Percentiles rank a stretch among this genome's conserved stretches.
Evolutionary conservation across 768 basidiomycete genomes (phyloP).

Genomic region (Suillus discolor): DNA sequence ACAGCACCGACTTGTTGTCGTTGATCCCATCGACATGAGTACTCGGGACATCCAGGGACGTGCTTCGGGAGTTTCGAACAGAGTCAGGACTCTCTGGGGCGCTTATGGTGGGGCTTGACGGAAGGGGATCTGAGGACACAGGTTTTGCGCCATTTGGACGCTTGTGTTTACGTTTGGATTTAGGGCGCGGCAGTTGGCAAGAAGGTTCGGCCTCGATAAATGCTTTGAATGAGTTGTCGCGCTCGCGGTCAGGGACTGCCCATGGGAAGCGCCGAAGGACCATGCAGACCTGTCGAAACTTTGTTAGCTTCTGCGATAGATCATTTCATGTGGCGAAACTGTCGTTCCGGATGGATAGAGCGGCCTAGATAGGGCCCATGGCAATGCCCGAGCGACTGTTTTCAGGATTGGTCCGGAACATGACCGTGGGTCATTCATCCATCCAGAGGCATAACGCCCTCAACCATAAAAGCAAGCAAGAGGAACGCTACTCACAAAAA

Average conservation of each 20-base stretch:
- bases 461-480: background rate
- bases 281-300: conserved; percentile 67
- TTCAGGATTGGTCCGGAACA: background rate
- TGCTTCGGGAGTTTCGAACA: background rate
- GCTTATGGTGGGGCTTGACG: conserved; percentile 15
- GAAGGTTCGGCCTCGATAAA: conserved; percentile 95
- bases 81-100: conserved; percentile 14
- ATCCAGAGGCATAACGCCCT: background rate
- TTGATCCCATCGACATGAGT: conserved; percentile 4
- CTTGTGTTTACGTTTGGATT: background rate
- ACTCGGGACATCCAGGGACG: background rate
- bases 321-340: background rate
- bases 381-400: background rate
- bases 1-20: conserved; percentile 19
- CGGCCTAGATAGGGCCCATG: background rate
- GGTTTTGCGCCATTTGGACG: conserved; percentile 11
- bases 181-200: conserved; percentile 41
- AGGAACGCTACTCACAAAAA: conserved; percentile 65
- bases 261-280: conserved; percentile 95
- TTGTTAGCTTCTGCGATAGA: background rate
- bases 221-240: conserved; percentile 86
- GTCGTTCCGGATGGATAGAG: conserved; percentile 1
- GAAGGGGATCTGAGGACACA: background rate
- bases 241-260: conserved; percentile 96
- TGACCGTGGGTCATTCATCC: background rate